phyloP scores from a whole-genome alignment of 192 early-diverging fungal genomes.

The Paraglomus occultum region DNA sequence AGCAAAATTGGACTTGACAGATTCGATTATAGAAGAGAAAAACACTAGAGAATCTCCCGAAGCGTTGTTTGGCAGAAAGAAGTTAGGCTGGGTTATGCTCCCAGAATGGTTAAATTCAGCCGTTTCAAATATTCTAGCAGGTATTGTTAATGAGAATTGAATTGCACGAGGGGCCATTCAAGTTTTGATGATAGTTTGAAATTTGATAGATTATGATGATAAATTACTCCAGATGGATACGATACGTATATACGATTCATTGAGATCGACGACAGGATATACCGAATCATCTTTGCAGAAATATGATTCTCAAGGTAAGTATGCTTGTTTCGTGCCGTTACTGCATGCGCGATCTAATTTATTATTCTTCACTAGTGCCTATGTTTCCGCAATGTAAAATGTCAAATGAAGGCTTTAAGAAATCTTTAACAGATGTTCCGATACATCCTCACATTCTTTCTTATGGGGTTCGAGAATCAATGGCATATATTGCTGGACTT shows the following conservation, averaged over 20 bases:
- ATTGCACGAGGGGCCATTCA: neutral
- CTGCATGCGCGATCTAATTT: neutral
- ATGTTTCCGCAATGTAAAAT: neutral
- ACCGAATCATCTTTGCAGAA: slow-evolving; percentile 21
- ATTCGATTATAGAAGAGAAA: too few species aligned
- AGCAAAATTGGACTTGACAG: too few species aligned
- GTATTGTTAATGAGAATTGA: slow-evolving; percentile 1
- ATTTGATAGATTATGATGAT: slow-evolving; percentile 39
- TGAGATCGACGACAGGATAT: slow-evolving; percentile 48
- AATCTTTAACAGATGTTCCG: slow-evolving; percentile 18
- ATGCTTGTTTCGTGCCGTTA: neutral
- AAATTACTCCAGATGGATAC: slow-evolving; percentile 50
- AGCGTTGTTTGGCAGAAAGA: slow-evolving; percentile 42
- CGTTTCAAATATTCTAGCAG: slow-evolving; percentile 31
- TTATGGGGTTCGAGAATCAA: slow-evolving; percentile 69
- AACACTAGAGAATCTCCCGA: slow-evolving; percentile 27
- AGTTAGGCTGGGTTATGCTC: slow-evolving; percentile 40
- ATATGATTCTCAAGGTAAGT: neutral
- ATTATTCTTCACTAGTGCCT: neutral
- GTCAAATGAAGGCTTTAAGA: slow-evolving; percentile 29
- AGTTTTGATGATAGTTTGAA: neutral
- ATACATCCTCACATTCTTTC: slow-evolving; percentile 60
- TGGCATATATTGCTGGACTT: slow-evolving; percentile 69
- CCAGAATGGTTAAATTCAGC: slow-evolving; percentile 36
- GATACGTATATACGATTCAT: slow-evolving; percentile 48